phyloP scores from a whole-genome alignment of 805 yeast species.

The Pichia heedii region DNA sequence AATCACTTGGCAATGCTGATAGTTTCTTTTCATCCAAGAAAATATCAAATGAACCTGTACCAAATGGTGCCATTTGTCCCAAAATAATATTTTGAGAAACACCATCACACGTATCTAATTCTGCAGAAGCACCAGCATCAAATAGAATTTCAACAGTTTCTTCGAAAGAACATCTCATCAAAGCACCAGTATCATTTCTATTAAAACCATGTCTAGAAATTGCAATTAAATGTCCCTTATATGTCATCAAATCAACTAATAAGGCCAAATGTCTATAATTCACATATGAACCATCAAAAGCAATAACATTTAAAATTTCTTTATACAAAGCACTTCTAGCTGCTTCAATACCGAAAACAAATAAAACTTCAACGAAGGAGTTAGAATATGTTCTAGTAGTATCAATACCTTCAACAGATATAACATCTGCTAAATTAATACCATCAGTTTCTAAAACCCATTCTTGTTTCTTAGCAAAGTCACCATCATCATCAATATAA shows the following conservation, averaged over 20 bases:
- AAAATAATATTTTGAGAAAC: slow-evolving; percentile 95
- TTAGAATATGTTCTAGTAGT: slow-evolving; percentile 85
- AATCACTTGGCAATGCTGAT: slow-evolving; percentile 50
- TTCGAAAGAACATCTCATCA: slow-evolving; percentile 98
- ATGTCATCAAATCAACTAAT: slow-evolving; percentile 96
- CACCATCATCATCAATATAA: slow-evolving; percentile 73
- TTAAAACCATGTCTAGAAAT: slow-evolving; percentile 99
- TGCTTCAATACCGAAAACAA: slow-evolving; percentile 97
- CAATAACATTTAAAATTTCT: slow-evolving; percentile 94
- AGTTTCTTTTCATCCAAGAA: slow-evolving; percentile 87
- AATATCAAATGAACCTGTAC: slow-evolving; percentile 96
- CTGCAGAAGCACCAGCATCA: slow-evolving; percentile 98
- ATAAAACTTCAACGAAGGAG: slow-evolving; percentile 90
- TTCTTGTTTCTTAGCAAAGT: slow-evolving; percentile 79
- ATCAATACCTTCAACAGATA: slow-evolving; percentile 93
- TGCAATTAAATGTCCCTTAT: slow-evolving; percentile 97
- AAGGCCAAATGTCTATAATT: slow-evolving; percentile 98
- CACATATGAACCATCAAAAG: slow-evolving; percentile 99
- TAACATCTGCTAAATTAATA: slow-evolving; percentile 88
- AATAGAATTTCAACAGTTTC: slow-evolving; percentile 96
- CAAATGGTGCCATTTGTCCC: slow-evolving; percentile 98
- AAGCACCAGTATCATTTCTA: slow-evolving; percentile 97
- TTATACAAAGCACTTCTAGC: slow-evolving; percentile 89
- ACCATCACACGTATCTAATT: slow-evolving; percentile 96
- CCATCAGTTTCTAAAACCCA: slow-evolving; percentile 99